A percentile compares a stretch with the other conserved stretches of the same genome.
Evolutionary conservation across 140 eudicot genomes (phyloP).

Genomic region (Cichorium intybus): DNA sequence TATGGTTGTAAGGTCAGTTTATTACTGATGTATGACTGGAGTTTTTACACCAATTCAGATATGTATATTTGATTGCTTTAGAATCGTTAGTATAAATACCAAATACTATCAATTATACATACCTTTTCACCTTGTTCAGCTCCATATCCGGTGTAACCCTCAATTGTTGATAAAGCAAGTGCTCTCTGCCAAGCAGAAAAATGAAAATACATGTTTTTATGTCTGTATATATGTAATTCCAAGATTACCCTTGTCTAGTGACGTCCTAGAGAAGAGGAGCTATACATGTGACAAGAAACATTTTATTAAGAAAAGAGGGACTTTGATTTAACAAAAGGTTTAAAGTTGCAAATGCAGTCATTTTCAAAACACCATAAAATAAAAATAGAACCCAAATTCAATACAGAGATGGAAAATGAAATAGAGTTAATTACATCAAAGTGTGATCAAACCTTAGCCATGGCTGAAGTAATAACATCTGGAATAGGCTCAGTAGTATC

Average conservation of each 20-base stretch:
- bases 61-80: background rate
- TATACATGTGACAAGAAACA: background rate
- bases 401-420: background rate
- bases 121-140: constrained; percentile 93
- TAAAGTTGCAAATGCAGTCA: no score
- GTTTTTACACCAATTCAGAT: constrained; percentile 44
- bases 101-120: constrained; percentile 5
- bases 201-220: background rate
- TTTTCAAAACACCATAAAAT: no score
- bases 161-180: constrained; percentile 58
- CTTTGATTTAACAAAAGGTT: background rate
- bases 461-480: constrained; percentile 86
- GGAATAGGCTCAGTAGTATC: constrained; percentile 98
- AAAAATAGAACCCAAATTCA: background rate
- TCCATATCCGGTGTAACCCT: constrained; percentile 95
- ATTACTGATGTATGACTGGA: background rate
- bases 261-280: background rate
- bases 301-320: background rate
- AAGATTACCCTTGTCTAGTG: background rate
- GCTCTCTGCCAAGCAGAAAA: constrained; percentile 51
- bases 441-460: constrained; percentile 65
- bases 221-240: background rate
- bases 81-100: background rate
- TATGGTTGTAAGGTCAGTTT: constrained; percentile 2
- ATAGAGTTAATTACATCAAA: background rate